Conservation (phyloP, 2,329 filamentous ascomycete genomes). For the Claviceps paspali region DNA sequence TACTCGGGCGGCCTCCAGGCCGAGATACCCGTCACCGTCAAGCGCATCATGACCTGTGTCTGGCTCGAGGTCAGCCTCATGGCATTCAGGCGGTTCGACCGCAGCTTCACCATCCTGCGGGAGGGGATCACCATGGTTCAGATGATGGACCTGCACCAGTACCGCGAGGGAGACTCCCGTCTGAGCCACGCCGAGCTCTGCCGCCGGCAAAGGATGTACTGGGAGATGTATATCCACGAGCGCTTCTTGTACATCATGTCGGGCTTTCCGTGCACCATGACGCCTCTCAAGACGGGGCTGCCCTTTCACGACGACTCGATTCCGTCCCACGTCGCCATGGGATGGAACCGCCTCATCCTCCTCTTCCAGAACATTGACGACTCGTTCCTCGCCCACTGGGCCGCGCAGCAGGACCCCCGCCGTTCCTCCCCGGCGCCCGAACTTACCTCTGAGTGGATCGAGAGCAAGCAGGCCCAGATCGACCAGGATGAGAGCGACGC, state of each 20-base stretch:
- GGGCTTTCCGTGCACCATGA: constrained; percentile 24
- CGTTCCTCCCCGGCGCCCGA: constrained; percentile 7
- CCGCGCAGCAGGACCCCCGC: constrained; percentile 13
- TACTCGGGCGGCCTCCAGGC: constrained; percentile 17
- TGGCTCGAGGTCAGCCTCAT: constrained; percentile 37
- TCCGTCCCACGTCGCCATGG: constrained; percentile 20
- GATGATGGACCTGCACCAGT: constrained; percentile 26
- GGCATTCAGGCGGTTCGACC: constrained; percentile 29
- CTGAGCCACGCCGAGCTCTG: constrained; percentile 8
- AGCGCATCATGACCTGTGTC: constrained; percentile 31
- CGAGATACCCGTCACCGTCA: constrained; percentile 23
- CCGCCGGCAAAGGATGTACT: constrained; percentile 11
- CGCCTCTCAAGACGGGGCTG: constrained; percentile 16
- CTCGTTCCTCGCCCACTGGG: constrained; percentile 23
- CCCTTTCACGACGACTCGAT: constrained; percentile 18
- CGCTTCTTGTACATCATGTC: constrained; percentile 38
- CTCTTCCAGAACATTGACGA: constrained; percentile 24
- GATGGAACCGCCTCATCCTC: constrained; percentile 22
- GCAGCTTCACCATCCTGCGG: constrained; percentile 31
- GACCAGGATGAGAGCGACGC: constrained; percentile 22
- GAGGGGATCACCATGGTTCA: constrained; percentile 31
- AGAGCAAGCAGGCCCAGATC: constrained; percentile 24
- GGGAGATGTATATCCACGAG: constrained; percentile 13
- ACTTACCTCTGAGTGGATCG: constrained; percentile 24
- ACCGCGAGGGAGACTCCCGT: constrained; percentile 13